Evolutionary conservation across 208 protist species (phyloP), one percentile per base, ranked within the genome.

Genomic region (Trypanosoma avium): DNA sequence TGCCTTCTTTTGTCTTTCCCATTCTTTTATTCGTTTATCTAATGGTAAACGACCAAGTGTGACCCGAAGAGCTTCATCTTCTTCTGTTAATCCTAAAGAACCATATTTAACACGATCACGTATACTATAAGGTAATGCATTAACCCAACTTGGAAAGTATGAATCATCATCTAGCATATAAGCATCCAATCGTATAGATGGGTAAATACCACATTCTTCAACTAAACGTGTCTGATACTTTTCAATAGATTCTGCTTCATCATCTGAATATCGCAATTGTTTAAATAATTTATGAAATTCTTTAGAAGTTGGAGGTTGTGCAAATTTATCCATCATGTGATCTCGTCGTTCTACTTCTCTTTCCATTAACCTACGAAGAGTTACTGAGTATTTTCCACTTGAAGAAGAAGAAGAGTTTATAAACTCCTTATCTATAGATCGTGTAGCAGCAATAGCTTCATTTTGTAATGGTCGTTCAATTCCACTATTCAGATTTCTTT

Each of bases 41-140:
- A 79, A 73, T 10, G 90, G 84, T 35, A 94, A 61, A 9, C 83
- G 79, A 9, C 77, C 84, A 15, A 96, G 77, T 0, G 81, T 84
- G 15, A 93, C 77, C 15, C 90, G 81, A 36, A 94, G 67, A 24
- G 80, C 82, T 55, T 96, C 90, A 56, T 96, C 90, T 22, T 94
- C 77, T 62, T 96, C 90, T 5, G 90, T 94, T 15, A 96, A 66
- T 5, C 90, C 90, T 13, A 96, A 74, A 17, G 76, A 61, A n/a
- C 90, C 90, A 62, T 86, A 96, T 73, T 93, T 93, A 17, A 96
- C 90, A 32, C 82, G 85, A 67, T 96, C 90, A 8, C 90, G 85
- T 24, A 96, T 67, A 22, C 75, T 80, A 69, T 93, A 90, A 12
- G 86, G 85, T 24, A 96, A 75, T n/a, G 75, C 88, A 27, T 89